Percentiles rank a stretch among this genome's conserved stretches.
Evolutionary conservation across 768 basidiomycete species (phyloP).

Genomic region (Hirschioporus abietinus): DNA sequence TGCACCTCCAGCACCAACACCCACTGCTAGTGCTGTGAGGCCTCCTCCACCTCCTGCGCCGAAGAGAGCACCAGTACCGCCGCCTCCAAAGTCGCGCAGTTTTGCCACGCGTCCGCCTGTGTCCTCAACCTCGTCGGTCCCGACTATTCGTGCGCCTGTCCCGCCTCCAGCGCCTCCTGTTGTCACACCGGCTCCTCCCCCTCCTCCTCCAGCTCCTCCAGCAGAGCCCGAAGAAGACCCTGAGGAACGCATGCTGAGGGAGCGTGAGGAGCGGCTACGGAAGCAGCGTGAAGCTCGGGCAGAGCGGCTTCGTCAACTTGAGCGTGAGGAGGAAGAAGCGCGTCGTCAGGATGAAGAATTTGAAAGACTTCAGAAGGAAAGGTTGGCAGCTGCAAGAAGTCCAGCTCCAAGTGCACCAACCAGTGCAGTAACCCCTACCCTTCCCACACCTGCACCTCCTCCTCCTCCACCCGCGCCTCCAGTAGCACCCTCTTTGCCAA

Average conservation of each 20-base stretch:
- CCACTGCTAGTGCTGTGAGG: slow-evolving; percentile 32
- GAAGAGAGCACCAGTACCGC: slow-evolving; percentile 30
- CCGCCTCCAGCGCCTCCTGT: slow-evolving; percentile 28
- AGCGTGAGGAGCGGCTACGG: slow-evolving; percentile 63
- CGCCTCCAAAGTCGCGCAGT: slow-evolving; percentile 33
- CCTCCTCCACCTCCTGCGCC: slow-evolving; percentile 36
- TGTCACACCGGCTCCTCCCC: slow-evolving; percentile 30
- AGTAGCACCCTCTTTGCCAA: slow-evolving; percentile 28
- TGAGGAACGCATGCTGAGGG: slow-evolving; percentile 67
- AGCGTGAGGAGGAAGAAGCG: slow-evolving; percentile 58
- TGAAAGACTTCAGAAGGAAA: slow-evolving; percentile 27
- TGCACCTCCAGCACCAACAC: slow-evolving; percentile 24
- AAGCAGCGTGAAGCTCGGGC: slow-evolving; percentile 71
- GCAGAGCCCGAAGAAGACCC: slow-evolving; percentile 55
- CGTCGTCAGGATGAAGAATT: slow-evolving; percentile 40
- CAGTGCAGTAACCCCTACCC: slow-evolving; percentile 23
- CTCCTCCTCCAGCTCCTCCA: slow-evolving; percentile 29
- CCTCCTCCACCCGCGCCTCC: slow-evolving; percentile 33
- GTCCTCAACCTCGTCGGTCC: slow-evolving; percentile 21
- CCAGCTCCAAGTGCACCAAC: slow-evolving; percentile 23
- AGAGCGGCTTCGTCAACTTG: slow-evolving; percentile 63
- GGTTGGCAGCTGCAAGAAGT: slow-evolving; percentile 29
- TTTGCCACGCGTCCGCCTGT: slow-evolving; percentile 29
- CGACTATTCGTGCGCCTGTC: slow-evolving; percentile 21
- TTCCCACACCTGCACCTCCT: slow-evolving; percentile 22